Evolutionary conservation across 805 yeast species (phyloP).

Genomic region (Schwanniomyces polymorphus): DNA sequence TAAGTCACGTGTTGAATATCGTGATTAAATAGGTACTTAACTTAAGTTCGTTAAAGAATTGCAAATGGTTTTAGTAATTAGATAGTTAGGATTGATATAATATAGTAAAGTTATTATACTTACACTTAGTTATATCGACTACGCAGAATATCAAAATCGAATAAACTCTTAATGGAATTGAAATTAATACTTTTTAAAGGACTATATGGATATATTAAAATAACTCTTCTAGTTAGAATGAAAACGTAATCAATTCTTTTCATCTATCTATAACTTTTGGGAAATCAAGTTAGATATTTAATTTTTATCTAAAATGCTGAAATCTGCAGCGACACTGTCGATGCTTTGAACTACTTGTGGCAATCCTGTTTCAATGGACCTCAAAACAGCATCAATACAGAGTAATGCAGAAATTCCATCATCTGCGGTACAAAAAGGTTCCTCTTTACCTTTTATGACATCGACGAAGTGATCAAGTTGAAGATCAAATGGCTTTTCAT

Average conservation of each 20-base stretch:
- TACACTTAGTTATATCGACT: too few species aligned
- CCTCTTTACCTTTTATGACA: conserved; percentile 26
- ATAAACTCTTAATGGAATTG: too few species aligned
- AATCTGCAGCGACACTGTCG: conserved; percentile 20
- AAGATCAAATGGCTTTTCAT: conserved; percentile 32
- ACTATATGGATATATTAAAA: too few species aligned
- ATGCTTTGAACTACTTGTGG: conserved; percentile 29
- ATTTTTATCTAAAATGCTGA: conserved; percentile 12
- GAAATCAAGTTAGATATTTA: background rate
- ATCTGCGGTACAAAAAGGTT: conserved; percentile 31
- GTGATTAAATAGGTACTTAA: background rate
- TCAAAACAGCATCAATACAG: conserved; percentile 35
- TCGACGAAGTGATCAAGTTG: conserved; percentile 39
- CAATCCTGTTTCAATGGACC: conserved; percentile 31
- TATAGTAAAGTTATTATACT: too few species aligned
- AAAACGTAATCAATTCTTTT: background rate
- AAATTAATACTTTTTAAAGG: too few species aligned
- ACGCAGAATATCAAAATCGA: too few species aligned
- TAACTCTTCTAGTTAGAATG: background rate
- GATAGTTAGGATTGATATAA: too few species aligned
- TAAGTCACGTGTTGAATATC: background rate
- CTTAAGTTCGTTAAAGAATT: background rate
- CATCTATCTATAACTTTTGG: background rate
- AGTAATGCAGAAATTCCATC: conserved; percentile 39
- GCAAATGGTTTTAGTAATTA: too few species aligned